Evolutionary conservation across 1,139 yeast genomes (phyloP), one percentile per base, ranked within the genome.

Genomic region (Hyphopichia buzzinii): DNA sequence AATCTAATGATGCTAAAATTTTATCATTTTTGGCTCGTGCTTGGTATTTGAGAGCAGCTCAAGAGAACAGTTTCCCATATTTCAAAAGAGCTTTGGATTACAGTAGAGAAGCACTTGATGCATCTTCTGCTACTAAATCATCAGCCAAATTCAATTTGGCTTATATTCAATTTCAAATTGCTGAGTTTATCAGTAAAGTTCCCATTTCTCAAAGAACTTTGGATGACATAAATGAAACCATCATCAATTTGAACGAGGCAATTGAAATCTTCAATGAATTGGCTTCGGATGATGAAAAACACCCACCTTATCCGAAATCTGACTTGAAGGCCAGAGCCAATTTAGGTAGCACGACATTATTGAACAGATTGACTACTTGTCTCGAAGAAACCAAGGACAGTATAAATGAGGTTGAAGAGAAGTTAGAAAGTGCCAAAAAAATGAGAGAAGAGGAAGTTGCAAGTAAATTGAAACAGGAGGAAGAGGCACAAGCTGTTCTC

Each of bases 251-350:
- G 45, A 74, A 77, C 24, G 72, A 71, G 22, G 96, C 94, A 11
- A 77, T 89, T 40, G 61, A 57, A 8, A 59, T 73, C 2, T 72
- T 94, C 52, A 77, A 74, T 34, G 77, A 73, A 38, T 68, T 92
- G 44, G 73, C 88, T 0, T 54, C 66, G 1, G 72, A 64, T 4
- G 77, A 74, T 8, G 76, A 69, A 31, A 66, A 69, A 39, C 67
- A 77, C 49, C 79, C 94, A 16, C 90, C 96, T 39, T 84, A 81
- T 62, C 82, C 94, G 11, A 77, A 79, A 33, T 78, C 79, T 16
- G 97, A 90, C 44, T 69, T 94, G 49, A 83, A 81, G 52, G 84
- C 88, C 42, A 81, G 97, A 63, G 94, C 94, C 13, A 78, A 77
- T 46, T 77, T 88, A 74, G 97, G 96, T 51, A 73, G 81, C 29